Evolutionary conservation across 352 stramenopile species (phyloP).

Genomic region (Pythium periplocum): DNA sequence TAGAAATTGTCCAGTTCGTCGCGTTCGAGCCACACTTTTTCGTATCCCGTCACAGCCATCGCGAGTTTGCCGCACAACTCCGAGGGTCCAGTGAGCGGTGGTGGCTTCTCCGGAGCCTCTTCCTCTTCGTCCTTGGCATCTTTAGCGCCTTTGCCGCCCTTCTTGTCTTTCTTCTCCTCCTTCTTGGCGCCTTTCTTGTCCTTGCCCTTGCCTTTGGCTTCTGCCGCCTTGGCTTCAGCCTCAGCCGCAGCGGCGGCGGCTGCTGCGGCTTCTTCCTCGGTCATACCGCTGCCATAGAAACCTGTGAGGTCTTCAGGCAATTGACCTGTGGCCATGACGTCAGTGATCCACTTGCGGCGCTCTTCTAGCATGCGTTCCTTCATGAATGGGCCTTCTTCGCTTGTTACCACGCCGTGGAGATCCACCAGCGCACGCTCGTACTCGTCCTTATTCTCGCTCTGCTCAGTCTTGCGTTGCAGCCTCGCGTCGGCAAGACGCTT

Average conservation of each 20-base stretch:
- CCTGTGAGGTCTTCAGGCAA: slow-evolving; percentile 87
- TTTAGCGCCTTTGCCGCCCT: slow-evolving; percentile 53
- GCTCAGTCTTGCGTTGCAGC: slow-evolving; percentile 85
- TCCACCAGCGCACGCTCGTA: slow-evolving; percentile 87
- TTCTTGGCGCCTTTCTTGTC: slow-evolving; percentile 28
- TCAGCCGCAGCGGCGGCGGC: slow-evolving; percentile 30
- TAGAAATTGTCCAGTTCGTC: slow-evolving; percentile 90
- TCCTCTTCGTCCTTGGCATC: slow-evolving; percentile 44
- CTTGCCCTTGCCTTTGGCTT: slow-evolving; percentile 36
- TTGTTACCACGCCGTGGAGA: slow-evolving; percentile 70
- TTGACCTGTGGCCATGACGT: slow-evolving; percentile 80
- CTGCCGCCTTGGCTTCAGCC: slow-evolving; percentile 23
- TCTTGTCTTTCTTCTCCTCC: slow-evolving; percentile 42
- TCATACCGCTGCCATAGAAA: slow-evolving; percentile 76
- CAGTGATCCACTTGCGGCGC: slow-evolving; percentile 90
- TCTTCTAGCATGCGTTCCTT: slow-evolving; percentile 90
- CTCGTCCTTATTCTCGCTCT: slow-evolving; percentile 88
- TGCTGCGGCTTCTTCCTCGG: slow-evolving; percentile 28
- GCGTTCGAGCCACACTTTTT: slow-evolving; percentile 84
- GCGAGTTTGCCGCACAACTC: slow-evolving; percentile 80
- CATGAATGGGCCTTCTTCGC: slow-evolving; percentile 92
- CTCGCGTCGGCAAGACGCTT: slow-evolving; percentile 70
- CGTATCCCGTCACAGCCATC: slow-evolving; percentile 57
- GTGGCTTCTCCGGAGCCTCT: slow-evolving; percentile 72
- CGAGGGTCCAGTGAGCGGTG: slow-evolving; percentile 81